These are phyloP conservation scores for Globisporangium ultimum DNA, from an alignment of 352 stramenopile species.

Conservation along the genomic window DNA sequence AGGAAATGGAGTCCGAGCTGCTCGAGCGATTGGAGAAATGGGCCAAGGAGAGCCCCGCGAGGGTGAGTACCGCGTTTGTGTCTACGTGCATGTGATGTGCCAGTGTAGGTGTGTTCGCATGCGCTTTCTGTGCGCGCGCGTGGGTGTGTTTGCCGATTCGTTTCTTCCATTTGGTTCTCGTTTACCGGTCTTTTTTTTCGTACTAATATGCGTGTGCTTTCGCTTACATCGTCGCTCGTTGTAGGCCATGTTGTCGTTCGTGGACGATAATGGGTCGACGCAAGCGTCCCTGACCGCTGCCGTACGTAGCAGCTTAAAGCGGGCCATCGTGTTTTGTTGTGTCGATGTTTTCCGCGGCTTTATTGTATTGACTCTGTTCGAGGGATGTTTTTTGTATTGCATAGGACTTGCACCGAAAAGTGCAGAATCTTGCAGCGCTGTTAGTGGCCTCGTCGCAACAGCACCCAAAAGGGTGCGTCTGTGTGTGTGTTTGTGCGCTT, in stretches of 20 bases:
- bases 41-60: constrained; percentile 62
- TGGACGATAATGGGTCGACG: constrained; percentile 59
- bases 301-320: constrained; percentile 23
- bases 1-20: constrained; percentile 63
- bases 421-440: constrained; percentile 68
- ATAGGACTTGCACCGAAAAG: constrained; percentile 65
- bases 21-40: constrained; percentile 73
- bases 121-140: not conserved
- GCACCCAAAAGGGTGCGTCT: constrained; percentile 60
- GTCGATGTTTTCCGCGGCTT: not conserved
- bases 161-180: constrained; percentile 6
- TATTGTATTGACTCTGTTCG: constrained; percentile 3
- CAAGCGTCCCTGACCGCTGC: constrained; percentile 49
- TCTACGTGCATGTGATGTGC: not conserved
- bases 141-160: not conserved
- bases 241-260: constrained; percentile 76
- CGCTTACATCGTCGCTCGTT: not conserved
- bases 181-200: constrained; percentile 1
- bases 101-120: not conserved
- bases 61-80: constrained; percentile 20
- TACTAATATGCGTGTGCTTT: too few species aligned
- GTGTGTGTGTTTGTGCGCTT: not conserved
- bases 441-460: constrained; percentile 43
- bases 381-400: constrained; percentile 1
- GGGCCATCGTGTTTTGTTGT: not conserved